Percentiles rank a stretch among this genome's conserved stretches.
Conservation (phyloP, 2,329 filamentous ascomycete genomes). For the Pestalotiopsis sp. region DNA sequence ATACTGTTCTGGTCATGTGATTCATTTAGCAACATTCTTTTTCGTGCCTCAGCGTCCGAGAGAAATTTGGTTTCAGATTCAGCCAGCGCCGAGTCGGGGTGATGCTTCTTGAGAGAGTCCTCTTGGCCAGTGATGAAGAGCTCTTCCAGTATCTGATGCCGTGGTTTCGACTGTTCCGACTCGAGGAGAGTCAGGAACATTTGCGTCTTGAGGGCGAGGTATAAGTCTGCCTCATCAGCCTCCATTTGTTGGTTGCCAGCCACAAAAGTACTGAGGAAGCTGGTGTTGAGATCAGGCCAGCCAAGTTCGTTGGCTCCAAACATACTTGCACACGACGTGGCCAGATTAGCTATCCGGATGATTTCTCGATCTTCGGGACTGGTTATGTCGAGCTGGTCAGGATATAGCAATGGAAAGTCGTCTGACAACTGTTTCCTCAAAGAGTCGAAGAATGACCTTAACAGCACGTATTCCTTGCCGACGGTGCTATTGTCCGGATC, state of each 20-base stretch:
- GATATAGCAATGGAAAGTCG: constrained; percentile 25
- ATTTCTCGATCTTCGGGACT: constrained; percentile 29
- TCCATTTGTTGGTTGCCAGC: constrained; percentile 28
- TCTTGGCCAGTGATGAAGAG: constrained; percentile 31
- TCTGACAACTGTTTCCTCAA: constrained; percentile 30
- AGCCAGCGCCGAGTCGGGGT: constrained; percentile 27
- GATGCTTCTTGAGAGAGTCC: constrained; percentile 27
- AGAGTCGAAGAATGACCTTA: constrained; percentile 30
- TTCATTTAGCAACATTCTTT: constrained; percentile 31
- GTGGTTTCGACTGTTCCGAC: constrained; percentile 26
- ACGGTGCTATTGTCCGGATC: constrained; percentile 31
- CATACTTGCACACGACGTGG: constrained; percentile 34
- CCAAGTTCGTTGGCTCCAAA: constrained; percentile 35
- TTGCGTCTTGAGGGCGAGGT: constrained; percentile 35
- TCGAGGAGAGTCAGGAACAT: constrained; percentile 34
- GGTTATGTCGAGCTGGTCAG: constrained; percentile 28
- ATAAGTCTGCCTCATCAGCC: constrained; percentile 33
- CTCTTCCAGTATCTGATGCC: constrained; percentile 29
- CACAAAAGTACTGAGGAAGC: constrained; percentile 34
- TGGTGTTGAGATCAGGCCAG: constrained; percentile 33
- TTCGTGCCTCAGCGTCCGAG: constrained; percentile 27
- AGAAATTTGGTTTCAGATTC: constrained; percentile 30
- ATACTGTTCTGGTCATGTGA: constrained; percentile 25
- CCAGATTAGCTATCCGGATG: constrained; percentile 34
- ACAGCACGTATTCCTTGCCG: constrained; percentile 29